Conservation (phyloP, 1,139 yeast genomes). For the Trichomonascaceae sp. region DNA sequence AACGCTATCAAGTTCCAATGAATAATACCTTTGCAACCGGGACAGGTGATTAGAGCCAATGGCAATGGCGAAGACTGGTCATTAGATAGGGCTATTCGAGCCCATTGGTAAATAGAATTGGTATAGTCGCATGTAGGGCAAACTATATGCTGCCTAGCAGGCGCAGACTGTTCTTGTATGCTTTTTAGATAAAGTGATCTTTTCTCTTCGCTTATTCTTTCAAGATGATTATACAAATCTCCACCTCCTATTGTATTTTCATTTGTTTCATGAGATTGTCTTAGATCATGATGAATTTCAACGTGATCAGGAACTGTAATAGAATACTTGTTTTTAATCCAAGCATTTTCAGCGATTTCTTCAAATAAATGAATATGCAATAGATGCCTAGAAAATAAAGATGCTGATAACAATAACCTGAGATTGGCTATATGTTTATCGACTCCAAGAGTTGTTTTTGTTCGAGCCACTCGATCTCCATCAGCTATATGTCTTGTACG, state of each 20-base stretch:
- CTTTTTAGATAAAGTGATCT: not conserved
- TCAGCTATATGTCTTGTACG: constrained; percentile 53
- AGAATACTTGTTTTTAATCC: constrained; percentile 25
- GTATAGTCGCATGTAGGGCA: constrained; percentile 6
- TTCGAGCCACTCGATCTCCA: constrained; percentile 23
- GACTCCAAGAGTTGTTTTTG: constrained; percentile 33
- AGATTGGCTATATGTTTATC: constrained; percentile 49
- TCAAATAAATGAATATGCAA: constrained; percentile 26
- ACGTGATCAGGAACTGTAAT: constrained; percentile 18
- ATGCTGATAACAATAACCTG: constrained; percentile 39
- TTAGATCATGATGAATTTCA: constrained; percentile 15
- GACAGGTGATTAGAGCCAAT: not conserved
- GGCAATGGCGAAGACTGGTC: constrained; percentile 1
- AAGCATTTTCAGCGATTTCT: constrained; percentile 16
- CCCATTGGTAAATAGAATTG: not conserved
- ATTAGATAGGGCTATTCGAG: not conserved
- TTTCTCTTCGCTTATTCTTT: constrained; percentile 5
- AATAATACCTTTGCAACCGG: constrained; percentile 1
- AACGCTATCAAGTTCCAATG: constrained; percentile 4
- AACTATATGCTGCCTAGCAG: not conserved
- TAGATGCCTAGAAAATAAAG: constrained; percentile 24
- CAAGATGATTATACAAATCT: constrained; percentile 2
- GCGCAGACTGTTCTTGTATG: not conserved
- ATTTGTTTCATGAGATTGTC: not conserved
- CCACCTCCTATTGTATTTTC: constrained; percentile 16